Evolutionary conservation across 2,329 filamentous ascomycete genomes (phyloP).

Genomic region (Fusarium virguliforme): DNA sequence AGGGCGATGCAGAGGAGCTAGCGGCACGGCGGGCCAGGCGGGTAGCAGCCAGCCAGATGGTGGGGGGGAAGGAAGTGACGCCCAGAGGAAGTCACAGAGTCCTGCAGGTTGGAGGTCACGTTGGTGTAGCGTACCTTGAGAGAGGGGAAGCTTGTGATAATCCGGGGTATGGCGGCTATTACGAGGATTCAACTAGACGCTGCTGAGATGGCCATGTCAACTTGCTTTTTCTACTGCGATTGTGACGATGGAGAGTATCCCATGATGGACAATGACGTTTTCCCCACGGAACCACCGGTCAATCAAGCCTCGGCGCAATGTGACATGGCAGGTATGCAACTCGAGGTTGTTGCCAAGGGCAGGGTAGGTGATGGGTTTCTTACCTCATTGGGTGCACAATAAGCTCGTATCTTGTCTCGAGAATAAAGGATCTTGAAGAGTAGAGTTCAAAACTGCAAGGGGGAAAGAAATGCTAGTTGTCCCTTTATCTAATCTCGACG

Average conservation of each 20-base stretch:
- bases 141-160: slow-evolving; percentile 20
- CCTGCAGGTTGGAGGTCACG: slow-evolving; percentile 21
- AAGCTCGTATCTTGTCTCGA: background rate
- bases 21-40: slow-evolving; percentile 20
- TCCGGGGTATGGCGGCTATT: slow-evolving; percentile 9
- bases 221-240: background rate
- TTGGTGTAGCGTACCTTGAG: slow-evolving; percentile 30
- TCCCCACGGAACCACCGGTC: slow-evolving; percentile 1
- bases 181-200: background rate
- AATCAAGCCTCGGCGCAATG: background rate
- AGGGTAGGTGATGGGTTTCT: slow-evolving; percentile 1
- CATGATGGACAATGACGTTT: slow-evolving; percentile 11
- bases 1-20: slow-evolving; percentile 27
- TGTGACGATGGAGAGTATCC: background rate
- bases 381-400: slow-evolving; percentile 8
- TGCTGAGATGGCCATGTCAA: background rate
- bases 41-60: slow-evolving; percentile 18
- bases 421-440: background rate
- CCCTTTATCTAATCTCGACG: slow-evolving; percentile 20
- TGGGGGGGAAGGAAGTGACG: slow-evolving; percentile 21
- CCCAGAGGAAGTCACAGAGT: slow-evolving; percentile 27
- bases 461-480: background rate
- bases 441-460: background rate
- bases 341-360: background rate
- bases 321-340: background rate